phyloP scores from a whole-genome alignment of 768 basidiomycete species.

The Mrakia hoshinonis region DNA sequence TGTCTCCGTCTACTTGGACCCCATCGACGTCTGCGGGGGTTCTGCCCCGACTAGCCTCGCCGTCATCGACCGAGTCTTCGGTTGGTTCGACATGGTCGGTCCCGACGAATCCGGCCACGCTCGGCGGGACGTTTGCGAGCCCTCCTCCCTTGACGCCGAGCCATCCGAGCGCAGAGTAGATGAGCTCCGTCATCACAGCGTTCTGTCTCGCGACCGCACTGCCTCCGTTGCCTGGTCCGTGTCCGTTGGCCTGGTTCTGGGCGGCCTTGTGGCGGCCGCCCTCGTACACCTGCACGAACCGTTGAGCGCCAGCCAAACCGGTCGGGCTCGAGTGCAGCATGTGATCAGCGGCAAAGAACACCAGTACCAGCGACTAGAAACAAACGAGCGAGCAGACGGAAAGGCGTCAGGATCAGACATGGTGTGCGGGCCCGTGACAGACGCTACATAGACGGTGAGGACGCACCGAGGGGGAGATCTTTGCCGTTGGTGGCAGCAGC shows the following conservation, averaged over 20 bases:
- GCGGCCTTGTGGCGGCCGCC: neutral
- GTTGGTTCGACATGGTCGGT: too few relatives aligned
- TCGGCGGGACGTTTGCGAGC: neutral
- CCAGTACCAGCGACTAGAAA: conserved; percentile 2
- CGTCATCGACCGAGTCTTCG: too few relatives aligned
- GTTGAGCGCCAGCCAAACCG: conserved; percentile 7
- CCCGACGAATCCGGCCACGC: neutral
- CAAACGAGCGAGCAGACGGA: too few relatives aligned
- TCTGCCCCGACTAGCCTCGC: too few relatives aligned
- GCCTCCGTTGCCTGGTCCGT: neutral
- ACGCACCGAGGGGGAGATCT: neutral
- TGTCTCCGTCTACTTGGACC: too few relatives aligned
- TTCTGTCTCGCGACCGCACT: neutral
- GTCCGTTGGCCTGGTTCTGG: neutral
- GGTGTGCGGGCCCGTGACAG: neutral
- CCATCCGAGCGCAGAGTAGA: conserved; percentile 14
- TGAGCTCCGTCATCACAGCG: conserved; percentile 10
- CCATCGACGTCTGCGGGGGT: too few relatives aligned
- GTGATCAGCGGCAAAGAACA: conserved; percentile 16
- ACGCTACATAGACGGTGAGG: neutral
- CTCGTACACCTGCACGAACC: conserved; percentile 18
- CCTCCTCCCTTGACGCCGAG: neutral
- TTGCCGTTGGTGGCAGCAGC: conserved; percentile 3
- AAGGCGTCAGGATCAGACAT: neutral
- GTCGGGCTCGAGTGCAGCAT: conserved; percentile 8